phyloP scores from a whole-genome alignment of 2,329 filamentous ascomycete genomes.

The Zalaria sp. region DNA sequence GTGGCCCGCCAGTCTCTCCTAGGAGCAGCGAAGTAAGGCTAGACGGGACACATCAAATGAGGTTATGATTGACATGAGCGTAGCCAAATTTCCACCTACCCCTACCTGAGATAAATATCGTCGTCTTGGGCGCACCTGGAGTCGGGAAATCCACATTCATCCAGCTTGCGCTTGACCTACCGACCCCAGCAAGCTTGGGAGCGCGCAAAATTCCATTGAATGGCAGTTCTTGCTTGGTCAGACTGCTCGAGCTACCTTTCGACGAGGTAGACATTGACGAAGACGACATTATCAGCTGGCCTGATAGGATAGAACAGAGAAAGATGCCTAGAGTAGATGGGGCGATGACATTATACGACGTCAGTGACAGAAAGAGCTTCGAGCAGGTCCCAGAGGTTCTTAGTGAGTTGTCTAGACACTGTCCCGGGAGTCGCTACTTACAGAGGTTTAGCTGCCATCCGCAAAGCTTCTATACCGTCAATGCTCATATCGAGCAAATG shows the following conservation, averaged over 20 bases:
- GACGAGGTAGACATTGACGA: constrained; percentile 37
- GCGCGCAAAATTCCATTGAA: constrained; percentile 43
- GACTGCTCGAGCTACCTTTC: constrained; percentile 41
- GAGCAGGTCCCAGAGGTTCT: constrained; percentile 60
- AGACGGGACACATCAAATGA: no score
- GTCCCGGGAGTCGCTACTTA: constrained; percentile 4
- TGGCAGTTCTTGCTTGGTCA: constrained; percentile 40
- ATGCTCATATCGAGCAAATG: constrained; percentile 83
- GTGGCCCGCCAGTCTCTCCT: no score
- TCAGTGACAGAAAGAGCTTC: constrained; percentile 63
- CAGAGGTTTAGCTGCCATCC: constrained; percentile 48
- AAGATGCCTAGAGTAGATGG: constrained; percentile 67
- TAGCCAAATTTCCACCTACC: constrained; percentile 3
- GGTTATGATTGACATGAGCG: not conserved
- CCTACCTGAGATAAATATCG: constrained; percentile 43
- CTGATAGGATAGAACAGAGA: constrained; percentile 44
- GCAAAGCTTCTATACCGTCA: constrained; percentile 58
- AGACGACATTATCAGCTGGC: constrained; percentile 42
- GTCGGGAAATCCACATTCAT: constrained; percentile 48
- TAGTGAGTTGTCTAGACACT: constrained; percentile 43
- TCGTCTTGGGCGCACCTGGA: constrained; percentile 38
- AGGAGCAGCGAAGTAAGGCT: no score
- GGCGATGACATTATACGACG: constrained; percentile 76
- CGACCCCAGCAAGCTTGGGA: constrained; percentile 24
- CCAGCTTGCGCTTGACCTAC: constrained; percentile 40